These are phyloP conservation scores for Penicillium crustosum DNA, from an alignment of 2,329 filamentous ascomycete species.

Conservation along the genomic window DNA sequence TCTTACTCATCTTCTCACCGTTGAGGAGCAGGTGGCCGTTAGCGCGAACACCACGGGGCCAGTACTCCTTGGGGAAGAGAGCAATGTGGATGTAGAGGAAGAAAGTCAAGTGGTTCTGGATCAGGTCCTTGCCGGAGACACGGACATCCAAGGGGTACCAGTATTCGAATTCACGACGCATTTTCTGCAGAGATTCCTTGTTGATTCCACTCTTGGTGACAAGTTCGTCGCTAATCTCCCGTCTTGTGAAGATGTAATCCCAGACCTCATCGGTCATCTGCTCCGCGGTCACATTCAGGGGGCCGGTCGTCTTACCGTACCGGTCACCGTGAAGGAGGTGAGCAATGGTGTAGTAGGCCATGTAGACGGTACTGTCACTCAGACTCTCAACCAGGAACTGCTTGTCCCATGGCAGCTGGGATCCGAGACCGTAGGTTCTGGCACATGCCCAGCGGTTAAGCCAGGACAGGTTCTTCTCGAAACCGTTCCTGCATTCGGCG, in stretches of 20 bases:
- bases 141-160: slow-evolving; percentile 92
- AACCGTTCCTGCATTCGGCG: slow-evolving; percentile 73
- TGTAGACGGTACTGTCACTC: slow-evolving; percentile 88
- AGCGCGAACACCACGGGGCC: slow-evolving; percentile 79
- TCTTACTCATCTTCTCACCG: slow-evolving; percentile 98
- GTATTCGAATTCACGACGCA: slow-evolving; percentile 93
- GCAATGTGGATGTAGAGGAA: slow-evolving; percentile 92
- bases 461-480: slow-evolving; percentile 86
- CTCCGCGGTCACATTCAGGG: slow-evolving; percentile 69
- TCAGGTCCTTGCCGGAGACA: slow-evolving; percentile 87
- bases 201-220: slow-evolving; percentile 67
- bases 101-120: slow-evolving; percentile 93
- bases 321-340: slow-evolving; percentile 76
- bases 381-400: slow-evolving; percentile 89
- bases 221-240: slow-evolving; percentile 66
- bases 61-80: slow-evolving; percentile 82
- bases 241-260: slow-evolving; percentile 89
- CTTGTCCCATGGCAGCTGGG: slow-evolving; percentile 90
- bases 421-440: slow-evolving; percentile 86
- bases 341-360: slow-evolving; percentile 61
- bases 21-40: slow-evolving; percentile 95
- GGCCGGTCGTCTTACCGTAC: slow-evolving; percentile 72
- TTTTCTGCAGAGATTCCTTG: slow-evolving; percentile 69
- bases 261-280: slow-evolving; percentile 95
- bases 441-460: slow-evolving; percentile 94